Base-by-base conservation (phyloP, 2,329 filamentous ascomycete genomes). In the Trichophyton mentagrophytes region DNA sequence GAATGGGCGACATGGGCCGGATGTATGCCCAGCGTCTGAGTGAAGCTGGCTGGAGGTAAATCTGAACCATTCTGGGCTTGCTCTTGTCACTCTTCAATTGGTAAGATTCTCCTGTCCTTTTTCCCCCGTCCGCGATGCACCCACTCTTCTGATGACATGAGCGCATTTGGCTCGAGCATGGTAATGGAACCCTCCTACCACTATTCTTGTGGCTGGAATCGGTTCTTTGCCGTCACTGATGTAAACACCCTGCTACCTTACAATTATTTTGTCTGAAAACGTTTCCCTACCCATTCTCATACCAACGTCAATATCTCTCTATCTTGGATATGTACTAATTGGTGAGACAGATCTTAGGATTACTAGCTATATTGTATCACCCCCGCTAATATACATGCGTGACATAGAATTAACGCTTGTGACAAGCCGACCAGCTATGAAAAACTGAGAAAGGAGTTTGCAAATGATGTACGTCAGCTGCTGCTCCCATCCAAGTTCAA, bases 81-180 rank as follows among this genome's bases (percentile, higher is more conserved):
- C 13, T 55, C 27, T 17, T 33, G 27, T 61, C 59, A n/a, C 62
- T 59, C 2, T 13, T 55, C n/a, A n/a, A 57, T 58, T 63, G 42
- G 15, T 65, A 47, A 57, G 46, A 59, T 40, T 57, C 61, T 51
- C 55, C 59, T 46, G 25, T 44, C 59, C 70, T 55, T 65, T 20
- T 22, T 33, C 15, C 22, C 9, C 46, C 25, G 25, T 51, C 47
- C 56, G 47, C 47, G 57, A 15, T 25, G 8, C 20, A 5, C 22
- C 9, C 20, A 25, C 44, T 47, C 8, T 64, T 73, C 90, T 95
- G 92, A 97, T 97, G 92, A 97, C 92, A 90, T 92, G 92, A 97
- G 92, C 91, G 92, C 92, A 97, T 97, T 97, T 97, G 92, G 92
- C 92, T 97, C 90, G 92, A 97, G 92, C 82, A 95, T 90, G 84